Evolutionary conservation across 2,329 filamentous ascomycete species (phyloP).

Genomic region (Fusarium tanahbumbuense): DNA sequence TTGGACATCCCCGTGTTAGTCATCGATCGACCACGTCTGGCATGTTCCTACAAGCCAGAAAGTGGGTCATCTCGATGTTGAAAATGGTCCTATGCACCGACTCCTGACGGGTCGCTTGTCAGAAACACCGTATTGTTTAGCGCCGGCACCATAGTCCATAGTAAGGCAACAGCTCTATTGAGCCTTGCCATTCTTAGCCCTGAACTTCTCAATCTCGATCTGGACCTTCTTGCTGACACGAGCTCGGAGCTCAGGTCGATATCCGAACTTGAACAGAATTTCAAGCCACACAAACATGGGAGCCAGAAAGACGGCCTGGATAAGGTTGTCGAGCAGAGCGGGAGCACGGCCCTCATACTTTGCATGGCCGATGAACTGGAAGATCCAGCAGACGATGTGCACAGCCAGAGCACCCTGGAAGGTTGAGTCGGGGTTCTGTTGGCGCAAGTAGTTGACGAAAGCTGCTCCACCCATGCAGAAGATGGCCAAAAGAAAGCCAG

Average conservation of each 20-base stretch:
- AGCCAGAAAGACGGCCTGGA: slow-evolving; percentile 91
- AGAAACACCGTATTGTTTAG: not conserved
- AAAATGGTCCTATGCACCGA: slow-evolving; percentile 1
- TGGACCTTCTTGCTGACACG: slow-evolving; percentile 82
- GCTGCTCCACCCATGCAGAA: slow-evolving; percentile 82
- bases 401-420: slow-evolving; percentile 71
- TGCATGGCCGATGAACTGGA: slow-evolving; percentile 93
- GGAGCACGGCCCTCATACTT: slow-evolving; percentile 89
- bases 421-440: slow-evolving; percentile 62
- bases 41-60: not conserved
- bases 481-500: slow-evolving; percentile 80
- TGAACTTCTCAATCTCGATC: slow-evolving; percentile 81
- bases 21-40: not conserved
- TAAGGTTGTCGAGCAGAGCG: slow-evolving; percentile 88
- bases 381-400: slow-evolving; percentile 82
- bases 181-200: slow-evolving; percentile 64
- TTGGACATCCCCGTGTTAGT: not conserved
- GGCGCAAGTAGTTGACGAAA: slow-evolving; percentile 78
- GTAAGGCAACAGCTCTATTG: slow-evolving; percentile 52
- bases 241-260: slow-evolving; percentile 85
- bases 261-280: slow-evolving; percentile 88
- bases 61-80: slow-evolving; percentile 5
- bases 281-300: slow-evolving; percentile 99
- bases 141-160: not conserved
- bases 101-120: slow-evolving; percentile 2